phyloP scores from a whole-genome alignment of 495 filamentous ascomycete genomes.

The Lichenothelia convexa region DNA sequence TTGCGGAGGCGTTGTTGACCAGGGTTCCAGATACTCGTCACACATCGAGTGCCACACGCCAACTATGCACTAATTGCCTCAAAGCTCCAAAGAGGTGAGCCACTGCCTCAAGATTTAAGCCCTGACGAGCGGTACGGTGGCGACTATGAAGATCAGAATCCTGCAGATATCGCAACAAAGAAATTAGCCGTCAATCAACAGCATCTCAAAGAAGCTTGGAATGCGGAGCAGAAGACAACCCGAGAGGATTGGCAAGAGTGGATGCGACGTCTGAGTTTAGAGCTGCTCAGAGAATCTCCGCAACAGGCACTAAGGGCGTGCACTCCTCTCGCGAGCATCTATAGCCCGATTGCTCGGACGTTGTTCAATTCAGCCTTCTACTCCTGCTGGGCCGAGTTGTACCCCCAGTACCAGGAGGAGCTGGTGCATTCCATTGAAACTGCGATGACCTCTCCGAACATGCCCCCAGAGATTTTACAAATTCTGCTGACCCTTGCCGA shows the following conservation, averaged over 20 bases:
- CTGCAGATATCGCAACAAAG: slow-evolving; percentile 72
- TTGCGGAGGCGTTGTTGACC: slow-evolving; percentile 25
- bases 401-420: slow-evolving; percentile 88
- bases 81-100: slow-evolving; percentile 85
- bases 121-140: slow-evolving; percentile 70
- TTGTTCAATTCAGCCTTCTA: slow-evolving; percentile 98
- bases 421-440: slow-evolving; percentile 88
- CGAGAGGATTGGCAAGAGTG: slow-evolving; percentile 98
- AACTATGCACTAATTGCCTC: slow-evolving; percentile 82
- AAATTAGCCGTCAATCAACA: slow-evolving; percentile 92
- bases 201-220: slow-evolving; percentile 94
- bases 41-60: slow-evolving; percentile 56
- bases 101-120: slow-evolving; percentile 82
- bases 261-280: slow-evolving; percentile 91
- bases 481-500: slow-evolving; percentile 91
- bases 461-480: slow-evolving; percentile 87
- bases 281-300: slow-evolving; percentile 85
- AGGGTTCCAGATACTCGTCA: slow-evolving; percentile 12
- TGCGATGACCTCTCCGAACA: slow-evolving; percentile 77
- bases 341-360: slow-evolving; percentile 77
- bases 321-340: slow-evolving; percentile 74
- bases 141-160: slow-evolving; percentile 54
- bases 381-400: slow-evolving; percentile 95
- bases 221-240: slow-evolving; percentile 85
- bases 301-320: slow-evolving; percentile 88